Base-by-base conservation (phyloP, 2,329 filamentous ascomycete species). In the Sclerotinia subarctica region DNA sequence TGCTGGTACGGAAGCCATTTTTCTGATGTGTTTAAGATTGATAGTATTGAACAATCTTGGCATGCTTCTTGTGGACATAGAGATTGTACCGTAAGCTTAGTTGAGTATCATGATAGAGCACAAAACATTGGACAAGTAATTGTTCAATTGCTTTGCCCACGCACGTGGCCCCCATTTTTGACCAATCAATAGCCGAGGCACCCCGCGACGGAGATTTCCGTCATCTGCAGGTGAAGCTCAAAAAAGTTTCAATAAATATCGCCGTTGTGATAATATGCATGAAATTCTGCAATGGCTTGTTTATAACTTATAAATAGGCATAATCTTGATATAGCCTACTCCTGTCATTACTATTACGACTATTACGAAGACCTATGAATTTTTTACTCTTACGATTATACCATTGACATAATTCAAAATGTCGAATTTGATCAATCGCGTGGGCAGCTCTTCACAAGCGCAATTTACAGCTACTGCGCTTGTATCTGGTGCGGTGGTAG, bases 381-480 rank as follows among this genome's bases (percentile, higher is more conserved):
- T 24, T 19, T 21, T 49, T 24, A 2, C 60, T 53, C 32, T 42
- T 21, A 38, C 47, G 15, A 42, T 32, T 26, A 35, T 46, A 46
- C 24, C n/a, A 26, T 46, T 59, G 8, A 38, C 32, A 46, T n/a
- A n/a, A 57, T 56, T 17, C 35, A 73, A 46, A 13, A 77, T 76
- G 74, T 68, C 73, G 10, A 75, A 74, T 13, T 76, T 74, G 71
- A 67, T 76, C 46, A 71, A 70, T n/a, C 73, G 73, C 38, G 68
- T 72, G 4, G 68, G 70, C 21, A 67, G 68, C 38, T 72, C 70
- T 10, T 70, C 66, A 29, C 69, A 75, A 32, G 74, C 72, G 8
- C 91, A 93, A 77, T 81, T 95, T 47, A 85, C 88, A 24, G 86
- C 89, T 3, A 93, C 91, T 0, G 92, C 92, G 2, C 81, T 92